Conservation (phyloP, 192 early-diverging fungal species). For the Linderina pennispora region DNA sequence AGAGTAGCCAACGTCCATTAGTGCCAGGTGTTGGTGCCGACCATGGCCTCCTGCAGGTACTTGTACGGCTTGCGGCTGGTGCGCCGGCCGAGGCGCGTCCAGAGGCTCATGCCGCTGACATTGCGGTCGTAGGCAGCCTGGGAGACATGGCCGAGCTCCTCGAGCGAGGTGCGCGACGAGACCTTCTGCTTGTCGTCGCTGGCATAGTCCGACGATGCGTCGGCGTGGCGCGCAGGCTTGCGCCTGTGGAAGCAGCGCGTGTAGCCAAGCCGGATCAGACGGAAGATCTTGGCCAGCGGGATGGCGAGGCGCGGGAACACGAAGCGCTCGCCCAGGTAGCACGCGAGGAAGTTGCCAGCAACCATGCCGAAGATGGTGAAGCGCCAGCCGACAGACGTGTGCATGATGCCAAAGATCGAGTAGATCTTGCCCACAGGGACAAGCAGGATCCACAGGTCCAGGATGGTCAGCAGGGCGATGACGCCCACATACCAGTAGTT, state of each 20-base stretch:
- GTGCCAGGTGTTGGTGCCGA: constrained; percentile 8
- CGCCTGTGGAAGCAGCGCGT: background rate
- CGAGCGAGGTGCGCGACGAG: background rate
- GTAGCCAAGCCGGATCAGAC: constrained; percentile 1
- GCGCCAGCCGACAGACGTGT: constrained; percentile 21
- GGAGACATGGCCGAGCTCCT: background rate
- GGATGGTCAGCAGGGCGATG: constrained; percentile 9
- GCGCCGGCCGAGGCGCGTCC: constrained; percentile 21
- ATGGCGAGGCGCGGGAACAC: constrained; percentile 30
- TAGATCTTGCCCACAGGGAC: constrained; percentile 22
- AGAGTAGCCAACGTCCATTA: background rate
- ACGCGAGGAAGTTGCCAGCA: constrained; percentile 28
- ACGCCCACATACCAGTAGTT: constrained; percentile 49
- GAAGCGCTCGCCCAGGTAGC: constrained; percentile 26
- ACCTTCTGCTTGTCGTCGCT: background rate
- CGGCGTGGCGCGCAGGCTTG: too few species aligned
- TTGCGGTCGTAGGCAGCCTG: background rate
- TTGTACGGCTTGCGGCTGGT: constrained; percentile 33
- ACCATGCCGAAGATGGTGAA: constrained; percentile 30
- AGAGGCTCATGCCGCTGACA: constrained; percentile 4
- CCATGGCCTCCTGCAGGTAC: constrained; percentile 14
- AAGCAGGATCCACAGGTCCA: constrained; percentile 35
- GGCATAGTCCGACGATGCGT: background rate
- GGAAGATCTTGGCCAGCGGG: constrained; percentile 15
- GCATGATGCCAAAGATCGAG: constrained; percentile 21